Evolutionary conservation across 148 eudicot species (phyloP), one percentile per base, ranked within the genome.

Genomic region (Diospyros kaki): DNA sequence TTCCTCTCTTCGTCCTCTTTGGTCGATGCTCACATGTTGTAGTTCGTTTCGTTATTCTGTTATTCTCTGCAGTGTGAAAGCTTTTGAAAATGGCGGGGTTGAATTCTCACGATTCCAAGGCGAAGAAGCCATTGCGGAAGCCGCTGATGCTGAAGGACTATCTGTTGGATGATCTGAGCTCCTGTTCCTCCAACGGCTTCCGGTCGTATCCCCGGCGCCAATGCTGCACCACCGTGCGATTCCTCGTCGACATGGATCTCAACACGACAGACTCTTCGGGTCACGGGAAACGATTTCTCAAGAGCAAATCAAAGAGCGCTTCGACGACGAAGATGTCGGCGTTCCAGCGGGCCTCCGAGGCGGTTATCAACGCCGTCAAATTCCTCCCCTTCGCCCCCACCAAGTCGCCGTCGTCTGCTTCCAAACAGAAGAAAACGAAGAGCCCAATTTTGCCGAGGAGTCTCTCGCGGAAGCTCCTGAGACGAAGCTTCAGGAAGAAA

Each of bases 161-260:
- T 50, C 77, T 93, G 1, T 44, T 83, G n/a, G 96, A 93, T 42
- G 98, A 93, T 44, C 38, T 87, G 58, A 88, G 91, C 73, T 93
- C 98, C 0, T 93, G 96, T 75, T 93, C 98, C 3, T 90, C 98
- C 56, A 90, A 75, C 77, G 98, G 98, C 44, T 93, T 93, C 85
- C 82, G 86, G 13, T 87, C 93, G 0, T 89, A 84, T 68, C 98
- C 96, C 2, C 81, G 98, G 13, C 81, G 82, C 1, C 88, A 87
- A 58, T 90, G 93, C 72, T 89, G 98, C 81, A 77, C 80, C 18
- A 79, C 87, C 4, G 87, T 82, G 0, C 83, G 83, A 56, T 86
- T 76, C 73, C 79, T 84, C 2, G 68, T 85, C 69, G 84, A 84
- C 17, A 60, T 73, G 7, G 84, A 85, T 50, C 43, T 72, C 75